phyloP scores from a whole-genome alignment of 768 basidiomycete species.

The Porphyrellus cyaneotinctus region DNA sequence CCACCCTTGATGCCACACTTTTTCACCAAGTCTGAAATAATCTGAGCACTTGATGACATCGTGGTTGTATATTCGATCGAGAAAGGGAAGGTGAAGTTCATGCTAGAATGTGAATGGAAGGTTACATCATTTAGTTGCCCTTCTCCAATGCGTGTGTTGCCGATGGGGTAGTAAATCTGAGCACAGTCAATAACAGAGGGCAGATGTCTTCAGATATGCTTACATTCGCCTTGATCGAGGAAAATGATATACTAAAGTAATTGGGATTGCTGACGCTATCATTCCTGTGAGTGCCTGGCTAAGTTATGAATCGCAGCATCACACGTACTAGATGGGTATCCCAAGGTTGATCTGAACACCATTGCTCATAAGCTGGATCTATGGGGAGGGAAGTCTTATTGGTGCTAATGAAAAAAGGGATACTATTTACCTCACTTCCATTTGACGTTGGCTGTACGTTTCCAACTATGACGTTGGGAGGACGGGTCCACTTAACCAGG shows the following conservation, averaged over 20 bases:
- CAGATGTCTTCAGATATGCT: conserved; percentile 5
- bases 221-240: conserved; percentile 60
- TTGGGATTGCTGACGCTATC: conserved; percentile 77
- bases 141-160: conserved; percentile 62
- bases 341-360: conserved; percentile 56
- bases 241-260: conserved; percentile 67
- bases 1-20: conserved; percentile 58
- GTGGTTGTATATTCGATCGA: conserved; percentile 55
- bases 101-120: conserved; percentile 50
- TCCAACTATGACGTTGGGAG: conserved; percentile 64
- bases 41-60: conserved; percentile 45
- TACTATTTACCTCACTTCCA: conserved; percentile 43
- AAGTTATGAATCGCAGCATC: not conserved
- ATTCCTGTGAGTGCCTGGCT: conserved; percentile 4
- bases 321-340: conserved; percentile 61
- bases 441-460: conserved; percentile 37
- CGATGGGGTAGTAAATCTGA: conserved; percentile 74
- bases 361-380: conserved; percentile 39
- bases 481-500: conserved; percentile 63
- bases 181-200: conserved; percentile 1
- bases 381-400: conserved; percentile 19
- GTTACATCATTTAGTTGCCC: conserved; percentile 46
- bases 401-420: not conserved
- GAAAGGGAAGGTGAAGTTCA: conserved; percentile 76
- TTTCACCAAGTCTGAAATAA: conserved; percentile 57